Conservation (phyloP, 2,329 filamentous ascomycete species). For the Fusarium ramigenum region DNA sequence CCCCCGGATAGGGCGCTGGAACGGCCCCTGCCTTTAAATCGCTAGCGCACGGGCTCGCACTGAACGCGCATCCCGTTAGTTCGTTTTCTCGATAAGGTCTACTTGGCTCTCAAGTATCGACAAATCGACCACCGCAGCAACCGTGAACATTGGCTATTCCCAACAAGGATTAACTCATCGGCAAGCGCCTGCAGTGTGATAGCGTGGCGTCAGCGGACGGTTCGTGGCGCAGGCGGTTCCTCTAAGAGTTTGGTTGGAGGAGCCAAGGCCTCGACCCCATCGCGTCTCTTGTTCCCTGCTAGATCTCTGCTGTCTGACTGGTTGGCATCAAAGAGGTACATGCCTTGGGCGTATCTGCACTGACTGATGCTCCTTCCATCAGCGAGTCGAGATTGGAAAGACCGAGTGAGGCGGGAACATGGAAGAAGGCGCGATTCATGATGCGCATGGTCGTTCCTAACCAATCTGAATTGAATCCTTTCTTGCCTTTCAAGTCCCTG, state of each 20-base stretch:
- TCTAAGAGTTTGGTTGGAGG: conserved; percentile 17
- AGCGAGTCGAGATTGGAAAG: conserved; percentile 16
- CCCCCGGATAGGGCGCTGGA: conserved; percentile 31
- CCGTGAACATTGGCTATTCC: conserved; percentile 13
- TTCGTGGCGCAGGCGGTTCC: conserved; percentile 30
- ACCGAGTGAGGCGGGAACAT: conserved; percentile 18
- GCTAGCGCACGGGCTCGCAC: conserved; percentile 20
- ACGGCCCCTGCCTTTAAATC: conserved; percentile 33
- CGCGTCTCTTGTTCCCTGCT: conserved; percentile 15
- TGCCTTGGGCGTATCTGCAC: conserved; percentile 15
- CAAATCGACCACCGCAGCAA: conserved; percentile 7
- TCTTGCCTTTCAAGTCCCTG: not conserved
- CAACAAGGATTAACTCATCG: conserved; percentile 23
- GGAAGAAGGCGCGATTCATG: conserved; percentile 18
- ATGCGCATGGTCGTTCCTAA: not conserved
- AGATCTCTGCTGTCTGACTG: conserved; percentile 4
- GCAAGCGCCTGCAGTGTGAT: conserved; percentile 32
- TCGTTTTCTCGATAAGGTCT: not conserved
- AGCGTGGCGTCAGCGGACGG: conserved; percentile 27
- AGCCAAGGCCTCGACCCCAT: conserved; percentile 12
- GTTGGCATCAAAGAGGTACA: conserved; percentile 12
- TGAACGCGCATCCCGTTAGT: conserved; percentile 5
- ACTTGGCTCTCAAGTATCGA: conserved; percentile 26
- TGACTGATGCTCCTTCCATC: conserved; percentile 13
- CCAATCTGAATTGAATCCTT: not conserved